Evolutionary conservation across 1,284 basidiomycete genomes (phyloP), one percentile per base, ranked within the genome.

Genomic region (Pyrrhoderma noxium): DNA sequence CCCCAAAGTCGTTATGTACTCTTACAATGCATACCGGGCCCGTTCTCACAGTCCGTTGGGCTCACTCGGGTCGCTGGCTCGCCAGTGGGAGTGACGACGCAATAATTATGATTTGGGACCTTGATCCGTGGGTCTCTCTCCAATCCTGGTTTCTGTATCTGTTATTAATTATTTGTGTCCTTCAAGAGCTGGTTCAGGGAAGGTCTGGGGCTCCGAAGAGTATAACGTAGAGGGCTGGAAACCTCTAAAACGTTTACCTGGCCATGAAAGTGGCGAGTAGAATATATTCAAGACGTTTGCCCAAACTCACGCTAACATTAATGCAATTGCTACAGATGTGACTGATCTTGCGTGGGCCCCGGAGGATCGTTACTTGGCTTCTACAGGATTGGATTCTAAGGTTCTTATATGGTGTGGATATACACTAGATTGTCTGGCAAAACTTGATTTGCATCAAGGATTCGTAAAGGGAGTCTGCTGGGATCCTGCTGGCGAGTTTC

Each of bases 401-500:
- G 88, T 97, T 21, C 76, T 94, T 54, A 82, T 99, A 31, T 99
- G 94, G 93, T 91, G 91, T 66, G 92, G 91, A 0, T 85, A 72
- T 56, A 91, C 88, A 1, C 81, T 95, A 40, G 93, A 94, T 59
- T 82, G 85, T 8, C 65, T 98, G 44, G 74, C 79, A 43, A 90
- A 86, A 62, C 78, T 99, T 31, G 88, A 91, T 53, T 81, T 83
- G 49, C 96, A 99, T 64, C 83, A 91, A 61, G 94, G 94, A 3
- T 98, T 98, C 65, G 93, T 99, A 59, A 99, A 99, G 68, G 96
- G 96, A 49, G 91, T 99, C 45, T 93, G 91, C 61, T 99, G 94
- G 82, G 96, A 99, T 68, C 95, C 96, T 1, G 89, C 95, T 3
- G 95, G 95, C 43, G 89, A 97, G 67, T 98, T 85, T 64, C 79